Evolutionary conservation across 352 stramenopile genomes (phyloP).

Genomic region (Globisporangium radiosum): DNA sequence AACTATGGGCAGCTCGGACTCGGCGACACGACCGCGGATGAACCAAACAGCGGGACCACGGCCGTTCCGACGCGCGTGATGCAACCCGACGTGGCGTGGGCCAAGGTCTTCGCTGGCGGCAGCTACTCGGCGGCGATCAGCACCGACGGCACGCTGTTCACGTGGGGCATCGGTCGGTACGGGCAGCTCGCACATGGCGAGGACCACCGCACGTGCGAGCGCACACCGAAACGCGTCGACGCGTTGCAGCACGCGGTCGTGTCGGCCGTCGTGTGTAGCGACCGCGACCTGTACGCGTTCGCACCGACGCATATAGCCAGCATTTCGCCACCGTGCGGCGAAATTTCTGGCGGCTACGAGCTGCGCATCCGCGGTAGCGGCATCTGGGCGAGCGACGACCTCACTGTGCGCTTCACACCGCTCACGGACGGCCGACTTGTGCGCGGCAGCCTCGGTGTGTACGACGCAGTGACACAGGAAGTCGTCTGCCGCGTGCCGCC

Average conservation of each 20-base stretch:
- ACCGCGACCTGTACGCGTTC: slow-evolving; percentile 51
- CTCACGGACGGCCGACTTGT: slow-evolving; percentile 46
- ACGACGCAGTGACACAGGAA: slow-evolving; percentile 26
- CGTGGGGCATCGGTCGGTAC: slow-evolving; percentile 48
- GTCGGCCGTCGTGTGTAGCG: slow-evolving; percentile 37
- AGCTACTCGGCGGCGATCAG: slow-evolving; percentile 54
- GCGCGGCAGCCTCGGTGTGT: slow-evolving; percentile 40
- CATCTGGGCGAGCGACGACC: slow-evolving; percentile 72
- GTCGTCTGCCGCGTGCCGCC: slow-evolving; percentile 61
- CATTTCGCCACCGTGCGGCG: slow-evolving; percentile 42
- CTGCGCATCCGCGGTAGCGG: slow-evolving; percentile 57
- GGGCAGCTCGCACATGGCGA: slow-evolving; percentile 42
- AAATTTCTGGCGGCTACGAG: slow-evolving; percentile 49
- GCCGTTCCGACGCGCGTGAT: slow-evolving; percentile 16
- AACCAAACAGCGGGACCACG: slow-evolving; percentile 9
- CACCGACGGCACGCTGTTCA: slow-evolving; percentile 30
- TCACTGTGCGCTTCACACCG: slow-evolving; percentile 72
- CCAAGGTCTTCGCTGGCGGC: slow-evolving; percentile 48
- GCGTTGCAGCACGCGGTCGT: slow-evolving; percentile 28
- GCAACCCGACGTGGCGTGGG: slow-evolving; percentile 20
- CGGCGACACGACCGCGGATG: slow-evolving; percentile 15
- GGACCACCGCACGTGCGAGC: slow-evolving; percentile 15
- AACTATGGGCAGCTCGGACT: slow-evolving; percentile 72
- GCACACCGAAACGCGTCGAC: slow-evolving; percentile 29
- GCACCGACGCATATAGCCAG: slow-evolving; percentile 43